phyloP scores from a whole-genome alignment of 2,329 filamentous ascomycete species.

The Diaporthe eres region DNA sequence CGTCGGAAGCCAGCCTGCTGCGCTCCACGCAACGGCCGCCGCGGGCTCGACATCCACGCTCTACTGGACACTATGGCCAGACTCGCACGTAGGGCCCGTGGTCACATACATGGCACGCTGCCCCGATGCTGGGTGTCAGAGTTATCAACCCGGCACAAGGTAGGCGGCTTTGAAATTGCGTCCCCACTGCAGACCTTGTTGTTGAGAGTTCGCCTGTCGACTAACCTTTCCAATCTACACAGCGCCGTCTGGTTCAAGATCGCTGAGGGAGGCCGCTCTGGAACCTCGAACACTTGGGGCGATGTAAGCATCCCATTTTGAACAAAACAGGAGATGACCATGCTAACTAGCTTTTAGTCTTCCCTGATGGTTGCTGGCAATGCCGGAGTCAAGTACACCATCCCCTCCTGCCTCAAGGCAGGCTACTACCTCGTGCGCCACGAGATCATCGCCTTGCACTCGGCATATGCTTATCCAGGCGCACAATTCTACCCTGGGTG shows the following conservation, averaged over 20 bases:
- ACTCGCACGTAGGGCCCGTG: constrained; percentile 66
- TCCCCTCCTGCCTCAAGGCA: constrained; percentile 64
- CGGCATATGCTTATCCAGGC: constrained; percentile 63
- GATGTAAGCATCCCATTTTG: constrained; percentile 47
- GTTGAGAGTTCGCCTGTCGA: not conserved
- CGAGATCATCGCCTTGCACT: constrained; percentile 69
- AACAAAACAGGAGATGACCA: not conserved
- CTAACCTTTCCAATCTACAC: constrained; percentile 41
- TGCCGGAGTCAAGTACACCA: constrained; percentile 63
- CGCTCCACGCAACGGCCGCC: constrained; percentile 65
- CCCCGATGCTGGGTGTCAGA: constrained; percentile 64
- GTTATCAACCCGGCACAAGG: constrained; percentile 61
- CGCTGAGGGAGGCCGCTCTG: constrained; percentile 63
- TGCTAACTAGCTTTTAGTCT: constrained; percentile 43
- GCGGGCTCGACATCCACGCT: constrained; percentile 68
- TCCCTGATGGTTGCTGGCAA: constrained; percentile 60
- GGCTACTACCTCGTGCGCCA: constrained; percentile 72
- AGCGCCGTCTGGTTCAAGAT: constrained; percentile 70
- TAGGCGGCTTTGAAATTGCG: constrained; percentile 44
- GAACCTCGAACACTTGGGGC: constrained; percentile 65
- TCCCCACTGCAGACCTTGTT: too few species aligned
- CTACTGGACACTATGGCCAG: constrained; percentile 67
- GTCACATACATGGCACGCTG: constrained; percentile 74
- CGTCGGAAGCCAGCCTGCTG: constrained; percentile 64
- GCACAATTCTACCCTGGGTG: constrained; percentile 72